Conservation (phyloP, 2,329 filamentous ascomycete species). For the Onygenales sp. region DNA sequence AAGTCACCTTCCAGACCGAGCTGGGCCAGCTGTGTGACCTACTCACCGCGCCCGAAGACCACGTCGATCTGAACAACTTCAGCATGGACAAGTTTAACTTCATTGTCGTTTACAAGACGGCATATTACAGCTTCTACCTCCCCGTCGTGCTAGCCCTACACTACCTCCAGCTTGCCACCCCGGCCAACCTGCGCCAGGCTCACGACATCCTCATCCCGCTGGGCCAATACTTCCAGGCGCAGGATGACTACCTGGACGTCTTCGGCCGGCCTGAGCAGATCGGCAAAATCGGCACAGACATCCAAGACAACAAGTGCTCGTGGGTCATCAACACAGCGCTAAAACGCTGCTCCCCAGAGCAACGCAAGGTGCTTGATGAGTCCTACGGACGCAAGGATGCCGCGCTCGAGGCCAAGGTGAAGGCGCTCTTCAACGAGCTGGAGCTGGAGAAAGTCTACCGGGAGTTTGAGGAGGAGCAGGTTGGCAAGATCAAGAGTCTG, state of each 20-base stretch:
- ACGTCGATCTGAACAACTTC: conserved; percentile 90
- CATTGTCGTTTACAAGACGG: conserved; percentile 99
- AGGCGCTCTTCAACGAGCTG: conserved; percentile 80
- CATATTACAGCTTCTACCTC: conserved; percentile 98
- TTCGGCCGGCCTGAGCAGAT: conserved; percentile 87
- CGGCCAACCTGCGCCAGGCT: conserved; percentile 79
- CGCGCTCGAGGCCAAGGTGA: conserved; percentile 72
- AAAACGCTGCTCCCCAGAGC: conserved; percentile 66
- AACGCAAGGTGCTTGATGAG: conserved; percentile 77
- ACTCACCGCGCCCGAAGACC: conserved; percentile 89
- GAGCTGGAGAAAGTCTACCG: conserved; percentile 74
- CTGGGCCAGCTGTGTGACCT: conserved; percentile 90
- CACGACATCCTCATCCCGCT: conserved; percentile 91
- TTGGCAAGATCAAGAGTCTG: conserved; percentile 63
- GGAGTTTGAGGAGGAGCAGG: conserved; percentile 80
- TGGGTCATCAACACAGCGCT: conserved; percentile 97
- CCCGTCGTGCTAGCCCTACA: conserved; percentile 85
- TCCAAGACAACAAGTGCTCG: conserved; percentile 99
- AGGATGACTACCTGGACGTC: conserved; percentile 98
- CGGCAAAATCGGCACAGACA: conserved; percentile 98
- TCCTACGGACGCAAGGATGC: conserved; percentile 93
- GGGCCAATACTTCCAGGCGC: conserved; percentile 98
- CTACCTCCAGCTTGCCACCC: conserved; percentile 74
- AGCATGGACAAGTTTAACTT: conserved; percentile 90
- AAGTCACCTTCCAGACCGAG: conserved; percentile 88